Conservation (phyloP, 2,329 filamentous ascomycete species). For the Botrytis pseudocinerea region DNA sequence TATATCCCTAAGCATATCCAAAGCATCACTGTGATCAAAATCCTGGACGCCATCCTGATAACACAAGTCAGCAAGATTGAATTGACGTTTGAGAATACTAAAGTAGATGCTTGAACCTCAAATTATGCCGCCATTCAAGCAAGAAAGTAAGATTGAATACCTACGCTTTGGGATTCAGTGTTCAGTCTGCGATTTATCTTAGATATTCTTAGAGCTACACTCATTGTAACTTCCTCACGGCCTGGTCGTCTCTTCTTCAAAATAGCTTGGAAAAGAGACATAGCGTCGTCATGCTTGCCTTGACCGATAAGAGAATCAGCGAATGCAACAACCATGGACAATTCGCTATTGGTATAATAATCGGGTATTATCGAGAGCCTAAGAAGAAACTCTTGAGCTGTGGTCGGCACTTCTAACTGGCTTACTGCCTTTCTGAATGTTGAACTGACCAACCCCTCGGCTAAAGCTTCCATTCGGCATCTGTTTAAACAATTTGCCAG, state of each 20-base stretch:
- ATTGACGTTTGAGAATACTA: background rate
- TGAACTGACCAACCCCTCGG: background rate
- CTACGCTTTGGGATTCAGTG: background rate
- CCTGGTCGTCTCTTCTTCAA: background rate
- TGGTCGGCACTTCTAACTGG: background rate
- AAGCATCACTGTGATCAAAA: background rate
- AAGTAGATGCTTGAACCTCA: background rate
- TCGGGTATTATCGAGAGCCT: background rate
- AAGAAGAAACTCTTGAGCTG: background rate
- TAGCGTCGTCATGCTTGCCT: background rate
- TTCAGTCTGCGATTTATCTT: background rate
- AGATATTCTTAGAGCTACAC: background rate
- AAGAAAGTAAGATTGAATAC: background rate
- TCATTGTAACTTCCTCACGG: background rate
- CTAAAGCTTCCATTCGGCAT: background rate
- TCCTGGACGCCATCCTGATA: background rate
- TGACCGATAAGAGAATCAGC: background rate
- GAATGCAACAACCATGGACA: background rate
- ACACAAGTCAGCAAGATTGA: background rate
- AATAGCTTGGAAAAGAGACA: background rate
- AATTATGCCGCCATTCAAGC: background rate
- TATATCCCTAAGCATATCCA: background rate
- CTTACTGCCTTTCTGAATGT: background rate
- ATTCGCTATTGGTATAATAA: background rate
- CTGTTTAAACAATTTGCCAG: conserved; percentile 12